phyloP scores from a whole-genome alignment of 306 rosid genomes.

The Cajanus cajan region DNA sequence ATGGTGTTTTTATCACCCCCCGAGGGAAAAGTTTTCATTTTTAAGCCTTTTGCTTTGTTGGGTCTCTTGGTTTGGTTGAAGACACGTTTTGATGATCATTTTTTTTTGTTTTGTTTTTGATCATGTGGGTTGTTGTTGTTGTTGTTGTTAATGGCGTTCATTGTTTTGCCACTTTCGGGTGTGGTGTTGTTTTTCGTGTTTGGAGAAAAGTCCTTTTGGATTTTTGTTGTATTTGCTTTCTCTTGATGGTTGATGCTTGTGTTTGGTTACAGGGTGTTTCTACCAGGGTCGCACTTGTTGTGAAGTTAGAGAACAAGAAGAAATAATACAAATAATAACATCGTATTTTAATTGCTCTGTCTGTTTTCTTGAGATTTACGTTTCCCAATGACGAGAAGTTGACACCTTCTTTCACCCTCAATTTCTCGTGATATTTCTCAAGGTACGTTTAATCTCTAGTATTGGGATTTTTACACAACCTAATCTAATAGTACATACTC shows the following conservation, averaged over 20 bases:
- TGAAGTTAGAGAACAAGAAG: neutral
- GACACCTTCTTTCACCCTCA: slow-evolving; percentile 12
- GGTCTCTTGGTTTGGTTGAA: neutral
- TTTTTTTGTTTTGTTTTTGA: neutral
- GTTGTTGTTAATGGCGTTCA: neutral
- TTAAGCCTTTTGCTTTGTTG: neutral
- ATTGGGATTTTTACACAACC: neutral
- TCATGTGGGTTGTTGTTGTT: neutral
- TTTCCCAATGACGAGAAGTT: slow-evolving; percentile 40
- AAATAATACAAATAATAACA: neutral
- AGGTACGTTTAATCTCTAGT: slow-evolving; percentile 32
- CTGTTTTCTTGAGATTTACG: slow-evolving; percentile 59
- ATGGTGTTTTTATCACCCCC: slow-evolving; percentile 17
- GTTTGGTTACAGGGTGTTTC: slow-evolving; percentile 40
- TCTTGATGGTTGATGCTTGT: slow-evolving; percentile 7
- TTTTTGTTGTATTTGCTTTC: neutral
- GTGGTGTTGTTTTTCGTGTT: slow-evolving; percentile 40
- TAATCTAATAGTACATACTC: neutral
- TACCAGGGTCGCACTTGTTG: neutral
- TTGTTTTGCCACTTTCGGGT: slow-evolving; percentile 18
- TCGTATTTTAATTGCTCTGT: slow-evolving; percentile 9
- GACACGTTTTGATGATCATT: neutral
- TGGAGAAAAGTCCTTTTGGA: slow-evolving; percentile 31
- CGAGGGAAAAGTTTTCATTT: slow-evolving; percentile 5
- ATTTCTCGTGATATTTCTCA: slow-evolving; percentile 33